Conservation (phyloP, 2,329 filamentous ascomycete genomes). For the Aspergillus sp. region DNA sequence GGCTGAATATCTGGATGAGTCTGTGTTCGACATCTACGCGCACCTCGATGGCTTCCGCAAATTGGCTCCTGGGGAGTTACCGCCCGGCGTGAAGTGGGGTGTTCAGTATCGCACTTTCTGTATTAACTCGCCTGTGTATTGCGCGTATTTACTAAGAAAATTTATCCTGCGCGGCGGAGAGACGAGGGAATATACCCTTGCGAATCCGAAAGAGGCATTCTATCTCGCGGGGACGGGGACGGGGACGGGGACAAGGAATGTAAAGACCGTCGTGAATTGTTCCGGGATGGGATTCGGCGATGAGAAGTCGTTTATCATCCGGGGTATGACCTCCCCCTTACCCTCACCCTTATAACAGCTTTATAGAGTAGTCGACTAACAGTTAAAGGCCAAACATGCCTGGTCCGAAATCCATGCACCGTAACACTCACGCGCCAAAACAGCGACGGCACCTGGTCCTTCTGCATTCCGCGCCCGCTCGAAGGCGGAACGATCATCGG, state of each 20-base stretch:
- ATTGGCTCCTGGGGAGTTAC: slow-evolving; percentile 30
- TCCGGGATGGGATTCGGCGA: slow-evolving; percentile 46
- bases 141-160: slow-evolving; percentile 39
- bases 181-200: slow-evolving; percentile 27
- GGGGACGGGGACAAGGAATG: slow-evolving; percentile 12
- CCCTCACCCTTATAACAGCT: neutral
- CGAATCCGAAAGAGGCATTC: slow-evolving; percentile 38
- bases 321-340: slow-evolving; percentile 28
- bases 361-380: neutral
- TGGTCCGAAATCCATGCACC: slow-evolving; percentile 46
- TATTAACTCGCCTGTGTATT: slow-evolving; percentile 47
- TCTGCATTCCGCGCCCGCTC: slow-evolving; percentile 61
- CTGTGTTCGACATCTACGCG: slow-evolving; percentile 29
- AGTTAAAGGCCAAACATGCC: slow-evolving; percentile 46
- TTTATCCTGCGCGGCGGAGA: slow-evolving; percentile 42
- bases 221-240: slow-evolving; percentile 24
- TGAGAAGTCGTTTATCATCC: slow-evolving; percentile 44
- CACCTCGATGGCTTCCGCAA: slow-evolving; percentile 37
- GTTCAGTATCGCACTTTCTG: slow-evolving; percentile 43
- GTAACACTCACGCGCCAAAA: slow-evolving; percentile 60
- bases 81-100: slow-evolving; percentile 40
- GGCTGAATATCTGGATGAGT: slow-evolving; percentile 32
- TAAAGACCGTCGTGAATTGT: slow-evolving; percentile 46
- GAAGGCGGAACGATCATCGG: slow-evolving; percentile 66
- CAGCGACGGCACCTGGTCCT: slow-evolving; percentile 62